phyloP scores from a whole-genome alignment of 2,329 filamentous ascomycete genomes.

The Aspergillus sp. region DNA sequence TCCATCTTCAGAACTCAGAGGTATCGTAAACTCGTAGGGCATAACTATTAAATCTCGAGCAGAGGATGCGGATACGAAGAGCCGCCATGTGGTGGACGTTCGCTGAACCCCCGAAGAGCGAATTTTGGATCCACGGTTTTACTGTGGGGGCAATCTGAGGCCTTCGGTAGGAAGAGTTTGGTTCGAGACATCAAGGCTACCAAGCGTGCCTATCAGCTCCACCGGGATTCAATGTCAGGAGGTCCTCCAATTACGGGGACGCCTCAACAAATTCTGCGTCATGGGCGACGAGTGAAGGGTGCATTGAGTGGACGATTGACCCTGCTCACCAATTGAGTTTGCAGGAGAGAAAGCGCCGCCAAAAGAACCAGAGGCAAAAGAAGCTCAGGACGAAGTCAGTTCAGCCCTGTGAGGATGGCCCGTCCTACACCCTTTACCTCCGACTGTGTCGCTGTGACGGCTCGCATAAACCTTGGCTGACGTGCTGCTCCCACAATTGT shows the following conservation, averaged over 20 bases:
- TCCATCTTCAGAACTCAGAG: too few relatives aligned
- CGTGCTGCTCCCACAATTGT: slow-evolving; percentile 16
- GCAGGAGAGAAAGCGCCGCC: not conserved
- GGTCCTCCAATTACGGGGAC: not conserved
- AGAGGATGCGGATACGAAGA: too few relatives aligned
- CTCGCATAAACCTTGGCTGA: slow-evolving; percentile 27
- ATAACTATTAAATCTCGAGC: too few relatives aligned
- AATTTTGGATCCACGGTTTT: slow-evolving; percentile 3
- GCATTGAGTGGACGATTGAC: not conserved
- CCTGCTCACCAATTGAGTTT: not conserved
- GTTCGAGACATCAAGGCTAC: slow-evolving; percentile 2
- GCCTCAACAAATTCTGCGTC: not conserved
- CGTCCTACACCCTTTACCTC: slow-evolving; percentile 3
- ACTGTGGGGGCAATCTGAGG: slow-evolving; percentile 6
- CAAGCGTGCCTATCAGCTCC: slow-evolving; percentile 9
- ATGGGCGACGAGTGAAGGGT: not conserved
- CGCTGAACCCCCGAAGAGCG: not conserved
- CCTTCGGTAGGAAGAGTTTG: not conserved
- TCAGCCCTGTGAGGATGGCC: slow-evolving; percentile 3
- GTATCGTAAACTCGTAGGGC: too few relatives aligned
- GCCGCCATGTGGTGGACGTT: not conserved
- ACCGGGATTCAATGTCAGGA: slow-evolving; percentile 6
- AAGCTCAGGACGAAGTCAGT: not conserved
- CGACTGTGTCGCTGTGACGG: not conserved
- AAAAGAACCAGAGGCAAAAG: not conserved